Conservation (phyloP, 1,139 yeast genomes). For the Geotrichum carabidarum region DNA sequence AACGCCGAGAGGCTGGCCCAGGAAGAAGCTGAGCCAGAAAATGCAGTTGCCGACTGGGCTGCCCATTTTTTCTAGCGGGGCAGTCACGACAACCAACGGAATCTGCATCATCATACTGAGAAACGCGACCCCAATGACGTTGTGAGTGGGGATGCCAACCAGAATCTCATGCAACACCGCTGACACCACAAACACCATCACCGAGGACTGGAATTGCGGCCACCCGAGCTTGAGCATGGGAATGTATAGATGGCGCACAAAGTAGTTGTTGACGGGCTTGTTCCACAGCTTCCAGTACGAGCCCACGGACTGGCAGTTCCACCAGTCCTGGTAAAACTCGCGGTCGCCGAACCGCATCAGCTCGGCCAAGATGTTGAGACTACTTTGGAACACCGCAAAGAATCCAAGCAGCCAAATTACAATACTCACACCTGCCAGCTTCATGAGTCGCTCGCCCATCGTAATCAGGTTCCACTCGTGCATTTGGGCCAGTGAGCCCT, state of each 20-base stretch:
- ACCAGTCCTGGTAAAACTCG: conserved; percentile 70
- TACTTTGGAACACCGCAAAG: conserved; percentile 41
- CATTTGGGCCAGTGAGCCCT: conserved; percentile 31
- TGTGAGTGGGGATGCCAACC: conserved; percentile 48
- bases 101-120: conserved; percentile 43
- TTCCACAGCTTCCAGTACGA: conserved; percentile 67
- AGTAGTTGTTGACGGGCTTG: conserved; percentile 58
- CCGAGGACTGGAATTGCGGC: conserved; percentile 33
- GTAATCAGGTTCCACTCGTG: conserved; percentile 25
- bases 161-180: conserved; percentile 45
- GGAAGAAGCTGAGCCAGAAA: conserved; percentile 43
- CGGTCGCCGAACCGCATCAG: conserved; percentile 59
- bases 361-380: conserved; percentile 58
- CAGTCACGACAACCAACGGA: conserved; percentile 40
- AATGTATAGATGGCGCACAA: conserved; percentile 55
- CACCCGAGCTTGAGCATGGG: conserved; percentile 39
- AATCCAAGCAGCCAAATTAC: conserved; percentile 43
- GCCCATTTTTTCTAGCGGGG: conserved; percentile 40
- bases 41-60: conserved; percentile 44
- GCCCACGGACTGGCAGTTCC: conserved; percentile 66
- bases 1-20: conserved; percentile 45
- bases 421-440: conserved; percentile 41
- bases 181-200: conserved; percentile 40
- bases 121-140: conserved; percentile 44
- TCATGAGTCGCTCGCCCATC: conserved; percentile 38